These are phyloP conservation scores for Didymella glomerata DNA, from an alignment of 2,329 filamentous ascomycete species.

Conservation along the genomic window DNA sequence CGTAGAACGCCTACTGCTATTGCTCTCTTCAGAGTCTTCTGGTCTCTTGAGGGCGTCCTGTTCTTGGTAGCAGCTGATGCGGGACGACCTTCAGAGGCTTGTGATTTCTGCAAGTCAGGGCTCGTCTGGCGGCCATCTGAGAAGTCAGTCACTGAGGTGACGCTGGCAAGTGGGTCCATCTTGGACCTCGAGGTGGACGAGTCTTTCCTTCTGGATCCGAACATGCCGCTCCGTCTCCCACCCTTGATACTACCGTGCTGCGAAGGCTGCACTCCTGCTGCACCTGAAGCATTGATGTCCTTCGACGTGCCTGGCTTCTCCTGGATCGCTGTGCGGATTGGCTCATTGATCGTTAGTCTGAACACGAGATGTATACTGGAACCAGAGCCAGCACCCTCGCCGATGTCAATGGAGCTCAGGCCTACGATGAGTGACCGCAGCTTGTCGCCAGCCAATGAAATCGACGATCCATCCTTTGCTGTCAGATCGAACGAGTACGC, in stretches of 20 bases:
- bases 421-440: slow-evolving; percentile 90
- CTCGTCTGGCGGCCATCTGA: slow-evolving; percentile 35
- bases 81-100: slow-evolving; percentile 39
- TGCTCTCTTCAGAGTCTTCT: slow-evolving; percentile 69
- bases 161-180: background rate
- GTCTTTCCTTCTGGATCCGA: slow-evolving; percentile 67
- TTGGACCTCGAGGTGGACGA: slow-evolving; percentile 31
- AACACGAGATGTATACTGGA: slow-evolving; percentile 84
- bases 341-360: slow-evolving; percentile 73
- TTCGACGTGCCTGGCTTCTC: slow-evolving; percentile 40
- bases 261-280: slow-evolving; percentile 39
- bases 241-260: slow-evolving; percentile 51
- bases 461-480: slow-evolving; percentile 74
- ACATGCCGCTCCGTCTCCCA: slow-evolving; percentile 67
- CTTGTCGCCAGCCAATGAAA: slow-evolving; percentile 69
- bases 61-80: slow-evolving; percentile 41
- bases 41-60: slow-evolving; percentile 47
- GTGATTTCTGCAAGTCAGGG: slow-evolving; percentile 35
- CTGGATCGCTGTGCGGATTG: slow-evolving; percentile 44
- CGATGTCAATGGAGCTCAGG: slow-evolving; percentile 77
- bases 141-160: slow-evolving; percentile 20
- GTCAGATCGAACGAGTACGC: slow-evolving; percentile 81
- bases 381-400: slow-evolving; percentile 69
- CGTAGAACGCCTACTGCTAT: slow-evolving; percentile 81
- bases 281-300: slow-evolving; percentile 38